Evolutionary conservation across 129 eudicot genomes (phyloP), one percentile per base, ranked within the genome.

Genomic region (Flaveria robusta): DNA sequence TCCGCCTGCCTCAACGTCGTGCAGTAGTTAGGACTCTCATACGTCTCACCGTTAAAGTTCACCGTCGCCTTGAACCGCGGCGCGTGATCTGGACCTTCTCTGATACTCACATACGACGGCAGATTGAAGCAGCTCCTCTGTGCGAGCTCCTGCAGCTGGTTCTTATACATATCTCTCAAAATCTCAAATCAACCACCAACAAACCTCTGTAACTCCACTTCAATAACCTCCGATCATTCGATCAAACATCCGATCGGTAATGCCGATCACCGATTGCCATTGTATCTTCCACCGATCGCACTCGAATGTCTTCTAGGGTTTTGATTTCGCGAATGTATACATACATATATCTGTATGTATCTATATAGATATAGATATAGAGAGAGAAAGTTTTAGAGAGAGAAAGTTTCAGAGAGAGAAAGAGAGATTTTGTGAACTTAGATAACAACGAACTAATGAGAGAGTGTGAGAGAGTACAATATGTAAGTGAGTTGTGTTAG

Each of bases 371-470:
- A 26, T 27, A 60, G 39, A 27, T 60, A 60, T 27, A 60, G 41
- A 6, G 67, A 24, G 67, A 24, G 19, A 24, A 1, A 24, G 41
- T 60, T 14, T 60, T 23, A 56, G 67, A 59, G 66, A 59, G 66
- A 59, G 66, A 60, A 10, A 56, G 31, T 60, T 14, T 60, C 9
- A 56, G 67, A 59, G 66, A 59, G 66, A 59, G 66, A 60, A 10
- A 56, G 31, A 23, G 67, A 60, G 67, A 60, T 60, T 60, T 60
- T 60, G 67, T 13, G 41, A 60, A 60, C 67, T 60, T 60, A 26
- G 84, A 81, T 67, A 81, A 81, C 80, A 74, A 81, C 84, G 79
- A 66, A 81, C 60, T 73, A 45, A 72, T 54, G 83, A 66, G 83
- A 62, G 79, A 68, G 39, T 5, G 39, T 68, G 68, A 74, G 55